Percentiles rank a stretch among this genome's conserved stretches.
These are phyloP conservation scores for Diacronema lutheri DNA, from an alignment of 78 protist genomes.

Conservation along the genomic window DNA sequence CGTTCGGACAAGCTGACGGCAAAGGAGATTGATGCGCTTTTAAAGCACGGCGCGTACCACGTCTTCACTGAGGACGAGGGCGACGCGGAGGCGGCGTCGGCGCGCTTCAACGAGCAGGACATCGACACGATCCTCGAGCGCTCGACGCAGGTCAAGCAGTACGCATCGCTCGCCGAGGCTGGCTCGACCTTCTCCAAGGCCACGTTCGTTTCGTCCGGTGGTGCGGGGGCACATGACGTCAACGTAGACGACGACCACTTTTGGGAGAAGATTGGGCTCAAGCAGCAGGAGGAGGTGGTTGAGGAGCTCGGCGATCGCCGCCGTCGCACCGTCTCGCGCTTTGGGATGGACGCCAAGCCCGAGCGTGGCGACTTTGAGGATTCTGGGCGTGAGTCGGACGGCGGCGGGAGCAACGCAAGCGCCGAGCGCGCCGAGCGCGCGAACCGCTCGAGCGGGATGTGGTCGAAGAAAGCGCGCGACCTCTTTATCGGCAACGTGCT, in stretches of 20 bases:
- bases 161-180: not conserved
- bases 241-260: slow-evolving; percentile 37
- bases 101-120: not conserved
- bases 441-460: no score
- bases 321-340: not conserved
- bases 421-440: not conserved
- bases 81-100: not conserved
- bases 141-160: not conserved
- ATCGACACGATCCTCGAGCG: slow-evolving; percentile 35
- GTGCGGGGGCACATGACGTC: not conserved
- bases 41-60: slow-evolving; percentile 32
- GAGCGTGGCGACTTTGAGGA: not conserved
- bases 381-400: not conserved
- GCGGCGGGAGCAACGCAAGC: not conserved
- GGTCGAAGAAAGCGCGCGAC: no score
- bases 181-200: slow-evolving; percentile 40
- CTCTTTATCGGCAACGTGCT: no score
- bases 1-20: not conserved
- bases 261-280: slow-evolving; percentile 32
- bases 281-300: not conserved
- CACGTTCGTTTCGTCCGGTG: slow-evolving; percentile 10
- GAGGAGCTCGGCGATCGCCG: not conserved
- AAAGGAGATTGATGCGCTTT: slow-evolving; percentile 7
- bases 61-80: slow-evolving; percentile 19
- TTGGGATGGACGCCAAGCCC: not conserved